Conservation (phyloP, 2,329 filamentous ascomycete species). For the Ascochyta koolunga region DNA sequence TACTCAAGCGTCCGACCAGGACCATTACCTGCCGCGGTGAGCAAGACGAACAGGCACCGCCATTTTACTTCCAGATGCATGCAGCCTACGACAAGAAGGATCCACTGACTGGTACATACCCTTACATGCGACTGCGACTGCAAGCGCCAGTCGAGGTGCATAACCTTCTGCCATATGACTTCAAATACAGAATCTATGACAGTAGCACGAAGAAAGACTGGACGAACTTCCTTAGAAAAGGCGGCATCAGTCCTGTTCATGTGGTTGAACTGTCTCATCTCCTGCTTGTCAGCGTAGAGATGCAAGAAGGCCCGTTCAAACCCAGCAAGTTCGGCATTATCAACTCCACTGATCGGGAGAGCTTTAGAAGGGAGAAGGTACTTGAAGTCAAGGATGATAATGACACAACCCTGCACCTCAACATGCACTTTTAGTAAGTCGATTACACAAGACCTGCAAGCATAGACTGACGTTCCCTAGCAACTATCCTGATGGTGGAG, state of each 20-base stretch:
- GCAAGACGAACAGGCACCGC: constrained; percentile 73
- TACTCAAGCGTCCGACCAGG: constrained; percentile 81
- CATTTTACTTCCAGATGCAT: constrained; percentile 97
- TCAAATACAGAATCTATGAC: constrained; percentile 99
- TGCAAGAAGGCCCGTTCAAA: constrained; percentile 95
- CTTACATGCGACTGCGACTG: constrained; percentile 91
- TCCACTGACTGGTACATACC: constrained; percentile 83
- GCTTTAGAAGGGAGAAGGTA: constrained; percentile 82
- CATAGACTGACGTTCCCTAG: constrained; percentile 26
- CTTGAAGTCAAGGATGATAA: constrained; percentile 84
- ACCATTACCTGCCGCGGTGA: constrained; percentile 91
- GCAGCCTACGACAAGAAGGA: constrained; percentile 83
- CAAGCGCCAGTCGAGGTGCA: constrained; percentile 93
- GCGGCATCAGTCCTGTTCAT: constrained; percentile 94
- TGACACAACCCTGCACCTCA: constrained; percentile 78
- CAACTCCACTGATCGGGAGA: constrained; percentile 84
- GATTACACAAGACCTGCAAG: constrained; percentile 13
- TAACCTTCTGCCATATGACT: constrained; percentile 94
- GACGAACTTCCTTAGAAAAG: constrained; percentile 97
- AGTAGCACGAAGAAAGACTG: constrained; percentile 98
- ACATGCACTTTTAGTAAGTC: constrained; percentile 81
- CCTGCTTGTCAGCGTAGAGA: constrained; percentile 87
- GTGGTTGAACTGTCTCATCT: constrained; percentile 96
- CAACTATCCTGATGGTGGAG: constrained; percentile 86
- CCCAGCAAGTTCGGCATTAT: constrained; percentile 97